These are phyloP conservation scores for Vararia minispora DNA, from an alignment of 768 basidiomycete genomes.

Conservation along the genomic window DNA sequence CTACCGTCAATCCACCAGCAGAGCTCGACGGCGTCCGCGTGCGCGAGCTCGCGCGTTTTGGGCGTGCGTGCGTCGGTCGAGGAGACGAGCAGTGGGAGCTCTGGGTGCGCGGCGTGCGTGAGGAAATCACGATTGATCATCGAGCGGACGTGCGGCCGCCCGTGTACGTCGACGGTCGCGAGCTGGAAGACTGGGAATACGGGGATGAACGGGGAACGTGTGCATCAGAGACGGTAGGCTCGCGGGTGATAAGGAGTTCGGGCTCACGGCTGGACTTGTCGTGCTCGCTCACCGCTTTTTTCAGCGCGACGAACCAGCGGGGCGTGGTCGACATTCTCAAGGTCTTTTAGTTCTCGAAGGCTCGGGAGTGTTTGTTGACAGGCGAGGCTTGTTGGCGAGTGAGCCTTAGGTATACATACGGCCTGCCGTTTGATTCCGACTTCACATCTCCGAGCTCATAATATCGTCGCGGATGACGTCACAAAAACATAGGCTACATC, in stretches of 20 bases:
- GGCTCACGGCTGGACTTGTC: slow-evolving; percentile 15
- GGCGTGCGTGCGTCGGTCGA: slow-evolving; percentile 67
- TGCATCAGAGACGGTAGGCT: background rate
- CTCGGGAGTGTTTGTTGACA: too few species aligned
- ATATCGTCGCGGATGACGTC: too few species aligned
- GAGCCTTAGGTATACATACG: too few species aligned
- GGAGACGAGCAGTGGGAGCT: slow-evolving; percentile 49
- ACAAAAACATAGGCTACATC: too few species aligned
- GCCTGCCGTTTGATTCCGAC: too few species aligned
- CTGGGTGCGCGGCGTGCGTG: slow-evolving; percentile 27
- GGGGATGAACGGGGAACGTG: background rate
- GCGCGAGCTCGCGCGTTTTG: slow-evolving; percentile 48
- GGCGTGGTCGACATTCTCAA: slow-evolving; percentile 12
- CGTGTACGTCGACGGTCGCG: slow-evolving; percentile 37
- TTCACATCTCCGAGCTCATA: too few species aligned
- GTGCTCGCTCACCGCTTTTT: slow-evolving; percentile 17
- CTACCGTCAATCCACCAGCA: slow-evolving; percentile 66
- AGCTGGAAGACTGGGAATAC: slow-evolving; percentile 42
- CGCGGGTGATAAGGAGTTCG: background rate
- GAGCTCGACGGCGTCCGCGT: slow-evolving; percentile 42
- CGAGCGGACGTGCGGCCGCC: slow-evolving; percentile 51
- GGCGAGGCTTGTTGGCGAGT: too few species aligned
- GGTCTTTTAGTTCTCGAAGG: too few species aligned
- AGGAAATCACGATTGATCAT: slow-evolving; percentile 53
- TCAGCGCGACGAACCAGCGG: slow-evolving; percentile 19